A percentile compares a stretch with the other conserved stretches of the same genome.
Evolutionary conservation across 495 filamentous ascomycete species (phyloP).

Genomic region (Lasiosphaeris hirsuta): DNA sequence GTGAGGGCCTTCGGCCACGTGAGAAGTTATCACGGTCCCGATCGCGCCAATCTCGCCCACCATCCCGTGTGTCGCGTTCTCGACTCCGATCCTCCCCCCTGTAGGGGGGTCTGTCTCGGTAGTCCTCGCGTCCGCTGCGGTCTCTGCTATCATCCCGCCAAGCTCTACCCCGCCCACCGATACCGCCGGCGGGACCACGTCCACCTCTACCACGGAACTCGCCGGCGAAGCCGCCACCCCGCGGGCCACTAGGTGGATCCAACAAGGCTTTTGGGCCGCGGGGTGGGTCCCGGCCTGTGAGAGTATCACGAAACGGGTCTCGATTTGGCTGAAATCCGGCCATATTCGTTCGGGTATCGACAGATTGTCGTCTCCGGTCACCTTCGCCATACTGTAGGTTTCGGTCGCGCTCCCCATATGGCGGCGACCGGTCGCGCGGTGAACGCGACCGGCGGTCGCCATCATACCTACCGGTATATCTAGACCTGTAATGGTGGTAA

Average conservation of each 20-base stretch:
- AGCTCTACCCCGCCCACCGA: constrained; percentile 41
- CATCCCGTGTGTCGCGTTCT: constrained; percentile 27
- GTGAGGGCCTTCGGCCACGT: constrained; percentile 41
- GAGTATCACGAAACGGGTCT: constrained; percentile 44
- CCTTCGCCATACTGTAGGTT: constrained; percentile 42
- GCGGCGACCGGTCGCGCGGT: constrained; percentile 57
- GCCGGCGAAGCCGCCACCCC: constrained; percentile 46
- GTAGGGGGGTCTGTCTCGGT: constrained; percentile 45
- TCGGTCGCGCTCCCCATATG: constrained; percentile 40
- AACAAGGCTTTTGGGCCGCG: constrained; percentile 68
- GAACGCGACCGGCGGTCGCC: constrained; percentile 50
- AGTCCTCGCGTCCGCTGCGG: constrained; percentile 58
- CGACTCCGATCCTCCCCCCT: constrained; percentile 45
- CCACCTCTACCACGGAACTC: constrained; percentile 46
- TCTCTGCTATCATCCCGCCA: constrained; percentile 60
- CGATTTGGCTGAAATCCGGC: constrained; percentile 47
- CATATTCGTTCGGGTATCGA: constrained; percentile 47
- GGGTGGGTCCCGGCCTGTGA: constrained; percentile 52
- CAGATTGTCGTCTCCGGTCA: constrained; percentile 45
- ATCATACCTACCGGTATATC: constrained; percentile 46
- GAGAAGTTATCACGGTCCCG: constrained; percentile 43
- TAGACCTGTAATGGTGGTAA: constrained; percentile 35
- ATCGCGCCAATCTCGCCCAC: constrained; percentile 34
- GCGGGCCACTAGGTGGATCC: constrained; percentile 59
- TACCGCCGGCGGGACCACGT: constrained; percentile 26